Evolutionary conservation across 768 basidiomycete genomes (phyloP), one percentile per base, ranked within the genome.

Genomic region (Leccinum aurantiacum): DNA sequence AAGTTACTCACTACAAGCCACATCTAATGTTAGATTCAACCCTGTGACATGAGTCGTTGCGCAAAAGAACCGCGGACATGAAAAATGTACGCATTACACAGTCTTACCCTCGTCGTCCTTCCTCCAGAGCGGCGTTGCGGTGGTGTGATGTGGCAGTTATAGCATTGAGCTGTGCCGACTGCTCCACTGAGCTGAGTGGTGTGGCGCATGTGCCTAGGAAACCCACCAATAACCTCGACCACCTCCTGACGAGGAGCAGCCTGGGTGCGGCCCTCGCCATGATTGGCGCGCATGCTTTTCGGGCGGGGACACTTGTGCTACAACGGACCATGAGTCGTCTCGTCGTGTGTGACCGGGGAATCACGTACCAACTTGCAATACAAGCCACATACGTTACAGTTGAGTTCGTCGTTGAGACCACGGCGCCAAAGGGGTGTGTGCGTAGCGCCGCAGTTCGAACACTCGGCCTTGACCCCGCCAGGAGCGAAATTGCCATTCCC

Each of bases 101-200:
- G 91, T 93, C 78, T 91, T 91, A 57, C 91, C 91, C 74, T 93
- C 92, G 66, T 93, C 91, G 66, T 93, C 92, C 75, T 93, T 93
- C 63, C 91, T 83, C 91, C 91, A 93, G 44, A 93, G 82, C 13
- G 92, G 92, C 6, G 91, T 93, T 14, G 91, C 90, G 3, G 90
- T 93, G 24, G 92, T 93, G 68, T 93, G 24, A 91, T 93, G 68
- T 92, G 89, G 77, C 91, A 93, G 69, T 93, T 93, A 75, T 88
- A 91, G 77, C 91, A 94, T 78, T 92, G 90, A 3, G 91, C 91
- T 81, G 80, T 63, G 51, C 74, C 72, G 57, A 63, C 64, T 65
- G 61, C 61, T 49, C 70, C 67, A 46, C 67, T 73, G 65, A 72
- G 67, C 64, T 70, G 65, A 56, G 64, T 65, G 57, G 63, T 63